These are phyloP conservation scores for Cydonia oblonga DNA, from an alignment of 331 rosid species.

Conservation along the genomic window DNA sequence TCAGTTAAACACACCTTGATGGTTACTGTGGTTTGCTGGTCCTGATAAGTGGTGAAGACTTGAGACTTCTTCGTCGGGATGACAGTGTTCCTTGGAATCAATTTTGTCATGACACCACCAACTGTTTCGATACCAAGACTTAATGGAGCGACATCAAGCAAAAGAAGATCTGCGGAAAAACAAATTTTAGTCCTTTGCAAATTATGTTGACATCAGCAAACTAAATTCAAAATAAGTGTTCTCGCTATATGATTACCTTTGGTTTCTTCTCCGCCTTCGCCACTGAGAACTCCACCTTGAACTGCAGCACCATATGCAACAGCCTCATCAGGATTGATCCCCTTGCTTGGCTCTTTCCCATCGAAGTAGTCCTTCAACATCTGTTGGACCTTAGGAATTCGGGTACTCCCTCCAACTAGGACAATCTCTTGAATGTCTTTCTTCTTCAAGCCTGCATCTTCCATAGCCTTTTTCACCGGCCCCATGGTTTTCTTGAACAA, in stretches of 20 bases:
- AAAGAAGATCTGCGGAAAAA: constrained; percentile 25
- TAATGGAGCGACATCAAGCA: constrained; percentile 38
- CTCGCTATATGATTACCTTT: no score
- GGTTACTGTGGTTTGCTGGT: constrained; percentile 41
- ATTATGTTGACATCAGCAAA: neutral
- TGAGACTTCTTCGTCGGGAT: constrained; percentile 52
- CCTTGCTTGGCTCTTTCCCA: constrained; percentile 48
- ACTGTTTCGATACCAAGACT: constrained; percentile 50
- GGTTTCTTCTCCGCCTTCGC: constrained; percentile 33
- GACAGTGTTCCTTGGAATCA: constrained; percentile 45
- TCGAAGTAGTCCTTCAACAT: constrained; percentile 40
- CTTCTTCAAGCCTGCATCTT: constrained; percentile 40
- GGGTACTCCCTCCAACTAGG: constrained; percentile 45
- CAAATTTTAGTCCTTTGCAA: neutral
- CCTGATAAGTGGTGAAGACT: constrained; percentile 44
- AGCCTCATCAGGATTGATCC: constrained; percentile 53
- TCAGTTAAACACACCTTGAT: constrained; percentile 20
- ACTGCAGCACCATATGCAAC: constrained; percentile 50
- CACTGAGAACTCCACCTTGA: constrained; percentile 43
- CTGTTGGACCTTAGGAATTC: constrained; percentile 50
- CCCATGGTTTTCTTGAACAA: constrained; percentile 54
- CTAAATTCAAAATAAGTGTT: no score
- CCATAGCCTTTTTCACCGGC: constrained; percentile 37
- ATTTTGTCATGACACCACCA: constrained; percentile 55
- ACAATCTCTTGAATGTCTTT: constrained; percentile 37